Evolutionary conservation across 495 filamentous ascomycete species (phyloP), one percentile per base, ranked within the genome.

Genomic region (Viridothelium virens): DNA sequence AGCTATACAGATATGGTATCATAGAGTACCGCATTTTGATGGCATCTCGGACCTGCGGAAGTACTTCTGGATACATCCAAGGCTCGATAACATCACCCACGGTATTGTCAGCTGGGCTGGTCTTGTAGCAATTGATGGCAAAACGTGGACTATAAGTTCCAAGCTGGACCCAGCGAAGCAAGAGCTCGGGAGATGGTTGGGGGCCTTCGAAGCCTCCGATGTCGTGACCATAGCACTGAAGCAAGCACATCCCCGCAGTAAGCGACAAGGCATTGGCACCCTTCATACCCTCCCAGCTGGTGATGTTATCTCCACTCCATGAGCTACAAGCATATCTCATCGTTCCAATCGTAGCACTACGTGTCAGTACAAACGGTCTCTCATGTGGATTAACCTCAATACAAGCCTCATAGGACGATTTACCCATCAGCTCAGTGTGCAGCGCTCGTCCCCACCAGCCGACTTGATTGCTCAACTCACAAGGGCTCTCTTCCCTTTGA

Each of bases 121-220:
- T 89, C 74, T 89, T 89, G 81, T 86, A 89, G 73, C 86, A 89
- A 75, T 89, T 89, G 78, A 89, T 89, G 6, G 87, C 84, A 72
- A 88, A 89, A 5, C 86, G 86, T 3, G 85, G 79, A 16, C 86
- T 87, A 76, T 88, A 81, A 73, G 85, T 83, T 34, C 86, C 87
- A 2, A 88, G 79, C 70, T 90, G 87, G 62, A 88, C 78, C 87
- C 87, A 90, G 39, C 87, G 83, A 44, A 89, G 80, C 7, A 90
- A 81, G 16, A 87, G 83, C 70, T 89, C 87, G 11, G 86, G 86
- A 0, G 80, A 83, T 3, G 87, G 86, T 69, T 88, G 85, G 37
- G 84, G 85, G 6, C 86, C 86, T 76, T 88, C 87, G 69, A 90
- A 90, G 0, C 87, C 87, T 62, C 87, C 87, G 66, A 89, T 88